Conservation (phyloP, 2,329 filamentous ascomycete genomes). For the Sarocladium oryzae region DNA sequence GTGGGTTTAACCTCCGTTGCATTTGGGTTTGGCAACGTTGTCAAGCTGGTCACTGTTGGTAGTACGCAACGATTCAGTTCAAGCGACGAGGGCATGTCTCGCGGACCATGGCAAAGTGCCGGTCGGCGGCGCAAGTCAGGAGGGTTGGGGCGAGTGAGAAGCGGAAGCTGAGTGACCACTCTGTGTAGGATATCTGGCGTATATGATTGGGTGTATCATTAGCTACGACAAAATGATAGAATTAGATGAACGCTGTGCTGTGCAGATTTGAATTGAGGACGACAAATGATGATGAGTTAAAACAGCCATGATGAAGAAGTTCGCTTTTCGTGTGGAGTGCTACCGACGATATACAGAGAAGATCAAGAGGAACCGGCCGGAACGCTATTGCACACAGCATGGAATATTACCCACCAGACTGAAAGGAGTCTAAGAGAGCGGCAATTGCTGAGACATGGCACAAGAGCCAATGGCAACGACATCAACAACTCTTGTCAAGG, state of each 20-base stretch:
- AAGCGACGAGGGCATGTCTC: conserved; percentile 21
- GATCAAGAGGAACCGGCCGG: background rate
- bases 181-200: background rate
- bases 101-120: conserved; percentile 26
- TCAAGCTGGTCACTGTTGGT: conserved; percentile 63
- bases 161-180: background rate
- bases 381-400: background rate
- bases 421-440: conserved; percentile 4
- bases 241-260: too few relatives aligned
- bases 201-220: background rate
- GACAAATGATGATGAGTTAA: too few relatives aligned
- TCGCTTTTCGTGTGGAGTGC: background rate
- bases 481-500: background rate
- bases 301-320: too few relatives aligned
- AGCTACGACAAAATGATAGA: background rate
- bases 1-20: conserved; percentile 61
- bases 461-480: background rate
- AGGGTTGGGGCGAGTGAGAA: conserved; percentile 6
- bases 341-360: background rate
- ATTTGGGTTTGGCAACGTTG: conserved; percentile 63
- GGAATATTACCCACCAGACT: background rate
- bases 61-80: conserved; percentile 56
- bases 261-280: too few relatives aligned
- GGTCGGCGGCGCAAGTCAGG: conserved; percentile 32
- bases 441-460: conserved; percentile 1